These are phyloP conservation scores for Cytospora paraplurivora DNA, from an alignment of 2,329 filamentous ascomycete genomes.

Conservation along the genomic window DNA sequence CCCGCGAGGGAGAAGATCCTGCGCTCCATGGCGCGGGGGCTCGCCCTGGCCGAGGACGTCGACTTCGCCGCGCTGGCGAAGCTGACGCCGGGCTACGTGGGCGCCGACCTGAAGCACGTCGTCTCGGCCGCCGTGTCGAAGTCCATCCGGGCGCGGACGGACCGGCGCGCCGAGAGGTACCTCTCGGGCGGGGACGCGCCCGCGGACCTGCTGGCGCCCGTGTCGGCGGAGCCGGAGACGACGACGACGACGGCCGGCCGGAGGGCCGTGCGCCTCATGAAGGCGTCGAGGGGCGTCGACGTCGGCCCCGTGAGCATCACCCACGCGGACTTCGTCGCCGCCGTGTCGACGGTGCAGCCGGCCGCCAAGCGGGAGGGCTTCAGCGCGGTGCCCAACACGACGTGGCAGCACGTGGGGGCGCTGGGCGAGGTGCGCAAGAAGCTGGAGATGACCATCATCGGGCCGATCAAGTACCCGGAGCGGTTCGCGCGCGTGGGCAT, in stretches of 20 bases:
- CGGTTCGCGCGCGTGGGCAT: constrained; percentile 78
- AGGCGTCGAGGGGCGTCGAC: constrained; percentile 26
- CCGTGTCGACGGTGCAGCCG: constrained; percentile 74
- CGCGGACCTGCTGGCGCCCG: background rate
- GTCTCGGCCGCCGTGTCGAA: constrained; percentile 48
- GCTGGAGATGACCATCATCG: constrained; percentile 82
- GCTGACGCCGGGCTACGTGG: constrained; percentile 88
- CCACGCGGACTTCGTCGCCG: constrained; percentile 70
- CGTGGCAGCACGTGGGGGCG: constrained; percentile 90
- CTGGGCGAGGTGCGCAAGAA: constrained; percentile 77
- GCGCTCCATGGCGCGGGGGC: constrained; percentile 67
- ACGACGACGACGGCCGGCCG: background rate
- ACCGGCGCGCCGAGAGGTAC: constrained; percentile 15
- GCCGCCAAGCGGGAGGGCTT: constrained; percentile 93
- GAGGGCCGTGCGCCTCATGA: constrained; percentile 30
- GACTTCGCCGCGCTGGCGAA: constrained; percentile 76
- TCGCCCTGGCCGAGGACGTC: constrained; percentile 67
- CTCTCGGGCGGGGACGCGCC: constrained; percentile 8
- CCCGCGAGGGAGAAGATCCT: constrained; percentile 77
- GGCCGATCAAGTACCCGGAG: constrained; percentile 82
- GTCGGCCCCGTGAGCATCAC: constrained; percentile 37
- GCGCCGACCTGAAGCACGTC: constrained; percentile 78
- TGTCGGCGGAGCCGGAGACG: background rate
- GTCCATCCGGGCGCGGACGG: constrained; percentile 31
- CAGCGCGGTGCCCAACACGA: constrained; percentile 88